These are phyloP conservation scores for Saccharomyces hybrid DNA, from an alignment of 1,139 yeast species.

Conservation along the genomic window DNA sequence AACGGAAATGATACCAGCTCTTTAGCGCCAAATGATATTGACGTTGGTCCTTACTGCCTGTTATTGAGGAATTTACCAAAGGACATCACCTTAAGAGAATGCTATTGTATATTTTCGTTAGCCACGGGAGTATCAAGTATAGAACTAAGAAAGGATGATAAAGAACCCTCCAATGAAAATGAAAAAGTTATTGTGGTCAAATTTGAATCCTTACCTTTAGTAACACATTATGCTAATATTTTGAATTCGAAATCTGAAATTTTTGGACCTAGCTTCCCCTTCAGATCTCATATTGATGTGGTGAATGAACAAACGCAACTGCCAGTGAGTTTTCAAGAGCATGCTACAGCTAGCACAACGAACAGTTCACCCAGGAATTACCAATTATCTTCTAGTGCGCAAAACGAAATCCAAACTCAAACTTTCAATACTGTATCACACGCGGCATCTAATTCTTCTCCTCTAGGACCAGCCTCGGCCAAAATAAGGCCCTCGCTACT, in stretches of 20 bases:
- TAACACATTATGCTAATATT: conserved; percentile 59
- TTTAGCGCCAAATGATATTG: conserved; percentile 2
- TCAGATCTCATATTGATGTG: conserved; percentile 43
- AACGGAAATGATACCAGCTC: conserved; percentile 2
- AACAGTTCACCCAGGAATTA: conserved; percentile 5
- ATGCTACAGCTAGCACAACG: background rate
- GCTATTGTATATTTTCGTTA: conserved; percentile 64
- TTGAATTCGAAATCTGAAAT: conserved; percentile 53
- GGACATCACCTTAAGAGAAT: conserved; percentile 68
- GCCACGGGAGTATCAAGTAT: conserved; percentile 65
- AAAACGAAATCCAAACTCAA: background rate
- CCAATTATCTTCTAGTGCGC: conserved; percentile 3
- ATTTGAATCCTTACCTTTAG: conserved; percentile 56
- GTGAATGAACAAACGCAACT: conserved; percentile 30
- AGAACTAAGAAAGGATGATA: conserved; percentile 37
- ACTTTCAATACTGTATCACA: background rate
- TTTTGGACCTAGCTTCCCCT: conserved; percentile 50
- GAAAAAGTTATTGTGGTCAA: conserved; percentile 42
- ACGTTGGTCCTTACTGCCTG: conserved; percentile 19
- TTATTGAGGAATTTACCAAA: conserved; percentile 53
- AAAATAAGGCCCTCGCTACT: background rate
- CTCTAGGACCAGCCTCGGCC: background rate
- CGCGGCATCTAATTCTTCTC: background rate
- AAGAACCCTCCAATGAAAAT: background rate
- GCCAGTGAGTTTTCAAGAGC: background rate